Evolutionary conservation across 805 yeast species (phyloP).

Genomic region (Saitoella complicata): DNA sequence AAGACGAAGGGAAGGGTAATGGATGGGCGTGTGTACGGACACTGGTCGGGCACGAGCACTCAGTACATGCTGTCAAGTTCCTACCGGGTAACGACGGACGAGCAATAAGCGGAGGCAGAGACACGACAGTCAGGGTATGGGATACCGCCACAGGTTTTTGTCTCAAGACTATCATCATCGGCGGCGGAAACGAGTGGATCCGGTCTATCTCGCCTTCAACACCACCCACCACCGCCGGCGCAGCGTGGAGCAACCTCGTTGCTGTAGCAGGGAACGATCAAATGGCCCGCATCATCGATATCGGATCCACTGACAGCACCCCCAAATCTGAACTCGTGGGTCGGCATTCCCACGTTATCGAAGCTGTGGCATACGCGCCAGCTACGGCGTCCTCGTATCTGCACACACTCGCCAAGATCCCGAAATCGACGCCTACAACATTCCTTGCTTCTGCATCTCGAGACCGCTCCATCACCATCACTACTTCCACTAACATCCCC

Average conservation of each 20-base stretch:
- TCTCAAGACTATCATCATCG: slow-evolving; percentile 25
- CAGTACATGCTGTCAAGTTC: slow-evolving; percentile 50
- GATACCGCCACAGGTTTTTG: slow-evolving; percentile 51
- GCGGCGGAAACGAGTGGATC: too few relatives aligned
- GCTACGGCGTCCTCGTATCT: slow-evolving; percentile 17
- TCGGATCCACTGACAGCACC: slow-evolving; percentile 45
- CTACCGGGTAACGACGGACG: slow-evolving; percentile 31
- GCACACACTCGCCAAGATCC: not conserved
- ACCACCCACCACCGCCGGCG: too few relatives aligned
- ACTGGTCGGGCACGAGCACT: slow-evolving; percentile 74
- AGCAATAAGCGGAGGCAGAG: slow-evolving; percentile 65
- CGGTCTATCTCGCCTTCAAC: too few relatives aligned
- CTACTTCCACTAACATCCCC: slow-evolving; percentile 19
- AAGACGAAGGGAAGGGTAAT: too few relatives aligned
- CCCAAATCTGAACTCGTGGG: slow-evolving; percentile 45
- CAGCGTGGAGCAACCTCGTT: slow-evolving; percentile 25
- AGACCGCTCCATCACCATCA: not conserved
- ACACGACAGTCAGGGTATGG: slow-evolving; percentile 74
- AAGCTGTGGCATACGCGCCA: slow-evolving; percentile 55
- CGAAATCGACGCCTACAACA: not conserved
- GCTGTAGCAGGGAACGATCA: slow-evolving; percentile 70
- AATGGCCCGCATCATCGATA: slow-evolving; percentile 49
- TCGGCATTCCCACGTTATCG: slow-evolving; percentile 65
- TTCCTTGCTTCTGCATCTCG: not conserved
- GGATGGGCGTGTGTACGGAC: slow-evolving; percentile 27